A percentile compares a stretch with the other conserved stretches of the same genome.
Conservation (phyloP, 306 rosid species). For the Rubus parviflorus region DNA sequence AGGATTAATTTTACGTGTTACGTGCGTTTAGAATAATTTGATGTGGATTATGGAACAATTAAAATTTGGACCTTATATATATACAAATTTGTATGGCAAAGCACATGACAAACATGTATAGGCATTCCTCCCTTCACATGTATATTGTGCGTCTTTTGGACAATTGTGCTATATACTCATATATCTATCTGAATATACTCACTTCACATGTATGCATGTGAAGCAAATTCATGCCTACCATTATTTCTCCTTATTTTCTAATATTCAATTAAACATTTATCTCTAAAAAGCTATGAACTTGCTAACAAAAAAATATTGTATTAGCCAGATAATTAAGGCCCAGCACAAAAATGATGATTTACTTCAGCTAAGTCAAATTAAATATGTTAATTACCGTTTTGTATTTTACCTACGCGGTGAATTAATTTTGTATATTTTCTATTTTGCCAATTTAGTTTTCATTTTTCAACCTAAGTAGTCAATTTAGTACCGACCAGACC, state of each 20-base stretch:
- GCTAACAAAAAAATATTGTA: neutral
- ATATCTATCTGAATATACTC: constrained; percentile 24
- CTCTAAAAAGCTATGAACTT: neutral
- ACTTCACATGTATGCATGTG: constrained; percentile 44
- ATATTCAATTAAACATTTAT: no score
- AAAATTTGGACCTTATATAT: neutral
- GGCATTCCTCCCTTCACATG: constrained; percentile 41
- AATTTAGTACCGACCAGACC: no score
- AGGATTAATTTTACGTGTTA: no score
- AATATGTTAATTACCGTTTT: no score
- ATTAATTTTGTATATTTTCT: no score
- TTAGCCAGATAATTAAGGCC: neutral
- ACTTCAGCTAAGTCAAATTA: no score
- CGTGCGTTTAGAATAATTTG: no score
- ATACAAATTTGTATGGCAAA: neutral
- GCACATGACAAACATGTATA: constrained; percentile 7
- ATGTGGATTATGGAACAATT: neutral
- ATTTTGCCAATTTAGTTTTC: no score
- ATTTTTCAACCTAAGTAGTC: no score
- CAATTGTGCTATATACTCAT: constrained; percentile 20
- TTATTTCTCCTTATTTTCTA: neutral
- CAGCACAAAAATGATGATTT: no score
- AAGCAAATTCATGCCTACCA: constrained; percentile 18
- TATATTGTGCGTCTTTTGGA: constrained; percentile 35
- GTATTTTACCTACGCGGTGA: no score